phyloP scores from a whole-genome alignment of 2,329 filamentous ascomycete genomes.

The Trichoderma koningiopsis region DNA sequence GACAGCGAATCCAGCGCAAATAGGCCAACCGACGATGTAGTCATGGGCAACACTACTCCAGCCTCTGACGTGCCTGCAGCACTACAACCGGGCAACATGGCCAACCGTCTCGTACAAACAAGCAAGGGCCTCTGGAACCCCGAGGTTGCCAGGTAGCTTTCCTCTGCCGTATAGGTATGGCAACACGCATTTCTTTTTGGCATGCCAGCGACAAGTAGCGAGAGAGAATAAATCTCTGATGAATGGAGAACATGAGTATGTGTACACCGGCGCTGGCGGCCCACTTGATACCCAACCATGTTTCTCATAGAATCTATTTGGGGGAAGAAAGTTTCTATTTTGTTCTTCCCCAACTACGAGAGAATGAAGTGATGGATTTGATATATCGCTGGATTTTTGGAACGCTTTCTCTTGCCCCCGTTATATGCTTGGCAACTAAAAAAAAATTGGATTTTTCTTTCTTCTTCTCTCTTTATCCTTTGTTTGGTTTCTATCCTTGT shows the following conservation, averaged over 20 bases:
- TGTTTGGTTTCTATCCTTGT: neutral
- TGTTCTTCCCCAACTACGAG: neutral
- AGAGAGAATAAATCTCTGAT: neutral
- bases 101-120: conserved; percentile 63
- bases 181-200: neutral
- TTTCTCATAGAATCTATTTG: neutral
- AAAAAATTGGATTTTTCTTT: neutral
- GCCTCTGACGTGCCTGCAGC: conserved; percentile 48
- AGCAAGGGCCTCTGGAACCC: conserved; percentile 64
- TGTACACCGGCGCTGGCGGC: conserved; percentile 22
- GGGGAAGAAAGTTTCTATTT: neutral
- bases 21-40: conserved; percentile 42
- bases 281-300: neutral
- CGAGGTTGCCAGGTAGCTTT: conserved; percentile 28
- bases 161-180: neutral
- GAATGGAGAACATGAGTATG: neutral
- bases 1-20: conserved; percentile 24
- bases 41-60: conserved; percentile 50
- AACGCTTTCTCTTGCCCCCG: neutral
- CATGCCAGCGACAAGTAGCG: neutral
- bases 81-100: conserved; percentile 57
- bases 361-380: neutral
- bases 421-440: neutral
- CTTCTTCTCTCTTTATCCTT: neutral
- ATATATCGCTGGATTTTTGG: neutral